phyloP scores from a whole-genome alignment of 768 basidiomycete genomes.

The Tephrocybe sp. region DNA sequence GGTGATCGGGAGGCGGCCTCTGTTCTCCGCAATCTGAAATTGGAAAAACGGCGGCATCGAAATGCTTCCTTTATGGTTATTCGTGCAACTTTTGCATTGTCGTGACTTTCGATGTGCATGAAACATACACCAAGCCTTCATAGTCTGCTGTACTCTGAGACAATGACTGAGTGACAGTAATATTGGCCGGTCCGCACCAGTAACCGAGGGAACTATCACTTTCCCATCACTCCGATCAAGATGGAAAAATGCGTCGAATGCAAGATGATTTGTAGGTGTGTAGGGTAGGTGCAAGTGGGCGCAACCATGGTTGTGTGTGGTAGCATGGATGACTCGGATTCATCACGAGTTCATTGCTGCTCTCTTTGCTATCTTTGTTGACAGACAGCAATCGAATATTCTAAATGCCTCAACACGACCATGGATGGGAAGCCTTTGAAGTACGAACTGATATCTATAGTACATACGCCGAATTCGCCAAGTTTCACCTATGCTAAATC shows the following conservation, averaged over 20 bases:
- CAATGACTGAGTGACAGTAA: not conserved
- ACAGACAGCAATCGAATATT: too few relatives aligned
- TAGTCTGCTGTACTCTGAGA: too few relatives aligned
- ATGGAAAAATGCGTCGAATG: not conserved
- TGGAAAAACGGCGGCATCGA: not conserved
- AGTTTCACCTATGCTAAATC: too few relatives aligned
- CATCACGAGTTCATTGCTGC: too few relatives aligned
- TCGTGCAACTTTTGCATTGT: not conserved
- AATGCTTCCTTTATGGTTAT: not conserved
- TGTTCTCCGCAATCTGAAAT: constrained; percentile 6
- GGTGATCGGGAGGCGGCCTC: constrained; percentile 7
- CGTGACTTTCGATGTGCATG: not conserved
- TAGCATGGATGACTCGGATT: too few relatives aligned
- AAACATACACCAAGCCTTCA: too few relatives aligned
- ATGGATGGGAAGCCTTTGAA: too few relatives aligned
- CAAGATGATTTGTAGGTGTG: not conserved
- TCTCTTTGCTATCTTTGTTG: too few relatives aligned
- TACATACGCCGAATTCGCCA: too few relatives aligned
- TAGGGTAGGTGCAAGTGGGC: not conserved
- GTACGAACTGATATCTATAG: too few relatives aligned
- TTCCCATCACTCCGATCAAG: not conserved
- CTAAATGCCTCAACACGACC: too few relatives aligned
- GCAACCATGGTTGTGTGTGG: too few relatives aligned
- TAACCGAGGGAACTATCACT: not conserved
- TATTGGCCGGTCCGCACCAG: not conserved